Evolutionary conservation across 768 basidiomycete species (phyloP), one percentile per base, ranked within the genome.

Genomic region (Mrakia frigida): DNA sequence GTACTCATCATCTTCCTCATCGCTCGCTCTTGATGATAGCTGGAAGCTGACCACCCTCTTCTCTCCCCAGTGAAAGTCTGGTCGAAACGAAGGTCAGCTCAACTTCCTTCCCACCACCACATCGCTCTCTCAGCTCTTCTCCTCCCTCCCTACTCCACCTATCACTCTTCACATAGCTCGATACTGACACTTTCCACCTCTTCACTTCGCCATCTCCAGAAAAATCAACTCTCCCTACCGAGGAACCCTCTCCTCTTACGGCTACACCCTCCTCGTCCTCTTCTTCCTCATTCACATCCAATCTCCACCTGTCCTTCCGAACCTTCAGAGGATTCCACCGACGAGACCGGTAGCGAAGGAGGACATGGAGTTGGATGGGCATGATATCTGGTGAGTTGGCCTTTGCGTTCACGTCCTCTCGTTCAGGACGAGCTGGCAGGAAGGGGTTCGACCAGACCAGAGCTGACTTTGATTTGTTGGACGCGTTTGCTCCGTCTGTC

Each of bases 161-260:
- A 50, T 18, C 2, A 2, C 43, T 46, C 43, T 50, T 50, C 6
- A 2, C 18, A 4, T 50, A 50, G 6, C 46, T 52, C 56, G 25
- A 28, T 56, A 2, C 9, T 56, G 4, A 4, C 50, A 18, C 50
- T 52, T 5, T 18, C 50, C 16, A 6, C n/a, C 67, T 37, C 39
- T 14, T 6, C 21, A 3, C 18, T 6, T 23, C 25, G 56, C 39
- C n/a, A 59, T 33, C 21, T 23, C 18, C 61, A 63, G 61, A 37
- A 95, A 97, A 89, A 97, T 99, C 84, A 99, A 99, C 84, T 97
- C 94, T 70, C 94, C 96, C 16, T 99, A 98, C 84, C 90, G 93
- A 81, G 96, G 96, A 78, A 98, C 96, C 1, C 86, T 99, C 73
- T 95, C 93, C 74, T 75, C 46, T 14, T 79, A 99, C 82, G 96